Percentiles rank a stretch among this genome's conserved stretches.
Evolutionary conservation across 192 early-diverging fungal species (phyloP).

Genomic region (Phycomyces blakesleeanus): DNA sequence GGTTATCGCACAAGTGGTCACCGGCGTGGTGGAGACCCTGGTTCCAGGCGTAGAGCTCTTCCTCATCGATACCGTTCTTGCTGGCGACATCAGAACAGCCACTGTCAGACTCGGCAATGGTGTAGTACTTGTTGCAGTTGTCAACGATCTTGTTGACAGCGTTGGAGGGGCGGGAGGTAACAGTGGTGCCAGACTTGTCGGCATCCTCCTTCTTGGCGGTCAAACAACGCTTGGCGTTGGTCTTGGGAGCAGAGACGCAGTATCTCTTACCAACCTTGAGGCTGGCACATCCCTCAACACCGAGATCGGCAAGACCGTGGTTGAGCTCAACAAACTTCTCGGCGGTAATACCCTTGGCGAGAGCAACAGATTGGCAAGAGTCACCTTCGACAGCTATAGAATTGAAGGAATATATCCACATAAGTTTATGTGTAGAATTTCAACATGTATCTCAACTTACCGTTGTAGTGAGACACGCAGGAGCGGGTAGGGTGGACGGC

Average conservation of each 20-base stretch:
- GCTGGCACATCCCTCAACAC: neutral
- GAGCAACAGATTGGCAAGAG: slow-evolving; percentile 15
- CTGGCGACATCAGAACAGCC: slow-evolving; percentile 16
- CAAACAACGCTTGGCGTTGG: slow-evolving; percentile 1
- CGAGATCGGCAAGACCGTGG: too few species aligned
- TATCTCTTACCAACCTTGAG: neutral
- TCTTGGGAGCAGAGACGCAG: neutral
- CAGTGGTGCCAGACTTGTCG: neutral
- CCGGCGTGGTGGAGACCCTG: slow-evolving; percentile 24
- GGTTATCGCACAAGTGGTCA: slow-evolving; percentile 30
- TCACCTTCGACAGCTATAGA: slow-evolving; percentile 4
- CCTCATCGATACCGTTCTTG: slow-evolving; percentile 11
- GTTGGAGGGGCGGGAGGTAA: slow-evolving; percentile 16
- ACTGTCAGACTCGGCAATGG: slow-evolving; percentile 9
- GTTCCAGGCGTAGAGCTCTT: slow-evolving; percentile 33
- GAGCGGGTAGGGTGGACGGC: slow-evolving; percentile 8
- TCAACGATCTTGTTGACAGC: slow-evolving; percentile 22
- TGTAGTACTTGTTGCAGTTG: slow-evolving; percentile 25
- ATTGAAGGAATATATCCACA: neutral
- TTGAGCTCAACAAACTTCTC: slow-evolving; percentile 3
- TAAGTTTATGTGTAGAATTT: neutral
- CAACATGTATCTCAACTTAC: slow-evolving; percentile 4
- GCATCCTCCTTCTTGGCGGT: slow-evolving; percentile 15
- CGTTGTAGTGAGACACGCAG: slow-evolving; percentile 9
- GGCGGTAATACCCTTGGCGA: slow-evolving; percentile 14